Evolutionary conservation across 2,329 filamentous ascomycete species (phyloP).

Genomic region (Pseudocercospora vitis): DNA sequence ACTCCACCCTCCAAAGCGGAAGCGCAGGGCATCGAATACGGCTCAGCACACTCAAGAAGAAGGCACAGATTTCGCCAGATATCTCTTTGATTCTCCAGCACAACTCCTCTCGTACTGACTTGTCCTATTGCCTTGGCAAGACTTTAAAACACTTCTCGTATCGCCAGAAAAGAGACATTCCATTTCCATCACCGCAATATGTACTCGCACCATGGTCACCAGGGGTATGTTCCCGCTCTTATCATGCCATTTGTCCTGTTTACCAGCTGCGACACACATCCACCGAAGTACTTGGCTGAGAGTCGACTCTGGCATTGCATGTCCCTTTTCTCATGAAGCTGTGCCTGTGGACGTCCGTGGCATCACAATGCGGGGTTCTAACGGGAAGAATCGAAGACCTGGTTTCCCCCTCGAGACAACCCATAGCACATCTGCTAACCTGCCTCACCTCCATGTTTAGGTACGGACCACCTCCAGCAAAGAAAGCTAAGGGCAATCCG

Average conservation of each 20-base stretch:
- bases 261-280: too few species aligned
- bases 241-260: background rate
- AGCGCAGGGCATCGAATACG: background rate
- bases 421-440: background rate
- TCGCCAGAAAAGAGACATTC: background rate
- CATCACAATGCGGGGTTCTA: too few species aligned
- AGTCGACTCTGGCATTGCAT: too few species aligned
- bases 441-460: too few species aligned
- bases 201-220: conserved; percentile 1
- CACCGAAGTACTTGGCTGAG: too few species aligned
- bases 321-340: too few species aligned
- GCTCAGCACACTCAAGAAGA: background rate
- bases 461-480: conserved; percentile 37
- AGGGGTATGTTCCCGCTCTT: background rate
- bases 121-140: background rate
- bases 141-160: background rate
- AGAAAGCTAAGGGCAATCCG: conserved; percentile 48
- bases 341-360: too few species aligned
- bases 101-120: conserved; percentile 2
- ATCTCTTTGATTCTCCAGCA: background rate
- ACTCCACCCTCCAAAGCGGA: too few species aligned
- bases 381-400: too few species aligned
- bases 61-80: conserved; percentile 2
- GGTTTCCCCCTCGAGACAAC: too few species aligned
- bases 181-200: conserved; percentile 1